Conservation (phyloP, 805 yeast species). For the Metschnikowia bowlesiae region DNA sequence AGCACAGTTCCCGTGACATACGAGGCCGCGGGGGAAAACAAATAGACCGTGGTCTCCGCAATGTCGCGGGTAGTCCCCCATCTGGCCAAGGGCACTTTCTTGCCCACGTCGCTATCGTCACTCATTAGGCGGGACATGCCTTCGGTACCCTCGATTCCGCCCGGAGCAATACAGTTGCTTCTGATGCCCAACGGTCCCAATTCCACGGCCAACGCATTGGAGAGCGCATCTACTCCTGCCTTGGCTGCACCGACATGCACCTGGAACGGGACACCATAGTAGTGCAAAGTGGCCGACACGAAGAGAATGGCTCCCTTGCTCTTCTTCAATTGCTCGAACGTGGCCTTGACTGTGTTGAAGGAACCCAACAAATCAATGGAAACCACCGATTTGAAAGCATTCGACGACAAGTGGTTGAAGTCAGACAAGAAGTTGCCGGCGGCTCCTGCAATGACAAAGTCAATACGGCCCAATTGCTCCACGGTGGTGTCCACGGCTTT, state of each 20-base stretch:
- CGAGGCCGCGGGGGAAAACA: slow-evolving; percentile 77
- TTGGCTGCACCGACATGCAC: slow-evolving; percentile 92
- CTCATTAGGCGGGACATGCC: slow-evolving; percentile 65
- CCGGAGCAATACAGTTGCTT: slow-evolving; percentile 86
- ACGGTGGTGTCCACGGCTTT: slow-evolving; percentile 67
- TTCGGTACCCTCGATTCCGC: slow-evolving; percentile 83
- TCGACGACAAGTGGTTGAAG: slow-evolving; percentile 70
- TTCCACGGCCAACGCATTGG: slow-evolving; percentile 82
- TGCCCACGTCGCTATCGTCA: slow-evolving; percentile 21
- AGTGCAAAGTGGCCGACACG: slow-evolving; percentile 86
- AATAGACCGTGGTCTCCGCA: slow-evolving; percentile 79
- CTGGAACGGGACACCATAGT: slow-evolving; percentile 85
- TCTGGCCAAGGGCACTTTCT: slow-evolving; percentile 61
- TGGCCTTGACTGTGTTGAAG: slow-evolving; percentile 84
- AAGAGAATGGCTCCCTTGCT: slow-evolving; percentile 71
- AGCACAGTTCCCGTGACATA: slow-evolving; percentile 74
- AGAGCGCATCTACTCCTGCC: slow-evolving; percentile 89
- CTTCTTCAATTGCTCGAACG: slow-evolving; percentile 57
- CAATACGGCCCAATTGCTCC: slow-evolving; percentile 67
- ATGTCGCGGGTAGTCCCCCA: slow-evolving; percentile 72
- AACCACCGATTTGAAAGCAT: slow-evolving; percentile 85
- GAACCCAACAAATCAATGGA: slow-evolving; percentile 87
- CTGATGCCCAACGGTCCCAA: slow-evolving; percentile 86
- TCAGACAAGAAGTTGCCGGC: slow-evolving; percentile 91
- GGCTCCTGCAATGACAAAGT: slow-evolving; percentile 89